Conservation (phyloP, 176 grass and related monocot species). For the Neostapfia colusana region DNA sequence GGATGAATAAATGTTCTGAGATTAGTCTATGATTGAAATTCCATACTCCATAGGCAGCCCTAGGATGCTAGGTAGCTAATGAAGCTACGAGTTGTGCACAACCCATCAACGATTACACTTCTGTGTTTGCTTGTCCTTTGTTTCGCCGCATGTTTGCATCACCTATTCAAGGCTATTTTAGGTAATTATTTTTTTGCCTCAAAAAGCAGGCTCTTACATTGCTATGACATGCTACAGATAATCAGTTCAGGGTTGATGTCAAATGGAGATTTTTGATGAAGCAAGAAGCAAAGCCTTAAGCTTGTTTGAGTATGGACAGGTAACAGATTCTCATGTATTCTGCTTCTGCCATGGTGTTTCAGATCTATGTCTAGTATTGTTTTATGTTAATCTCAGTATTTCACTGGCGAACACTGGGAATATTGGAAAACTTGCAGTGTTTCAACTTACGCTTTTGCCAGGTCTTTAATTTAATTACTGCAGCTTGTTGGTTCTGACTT, state of each 20-base stretch:
- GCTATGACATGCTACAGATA: conserved; percentile 57
- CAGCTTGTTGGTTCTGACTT: neutral
- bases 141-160: neutral
- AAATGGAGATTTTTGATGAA: conserved; percentile 83
- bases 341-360: conserved; percentile 17
- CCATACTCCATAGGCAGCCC: neutral
- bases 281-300: conserved; percentile 75
- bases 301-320: conserved; percentile 92
- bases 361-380: neutral
- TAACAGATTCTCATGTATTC: conserved; percentile 8
- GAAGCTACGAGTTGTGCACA: too few relatives aligned
- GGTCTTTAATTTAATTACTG: conserved; percentile 2
- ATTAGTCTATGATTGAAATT: conserved; percentile 6
- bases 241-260: conserved; percentile 77
- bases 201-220: conserved; percentile 21
- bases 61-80: too few relatives aligned
- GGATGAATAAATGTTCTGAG: neutral
- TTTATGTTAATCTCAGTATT: neutral
- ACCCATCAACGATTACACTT: too few relatives aligned
- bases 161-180: too few relatives aligned
- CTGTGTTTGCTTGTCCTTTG: too few relatives aligned
- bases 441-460: conserved; percentile 5
- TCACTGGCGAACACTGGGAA: neutral
- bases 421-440: neutral
- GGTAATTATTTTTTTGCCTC: too few relatives aligned